These are phyloP conservation scores for Paraphoma chrysanthemicola DNA, from an alignment of 2,329 filamentous ascomycete species.

Conservation along the genomic window DNA sequence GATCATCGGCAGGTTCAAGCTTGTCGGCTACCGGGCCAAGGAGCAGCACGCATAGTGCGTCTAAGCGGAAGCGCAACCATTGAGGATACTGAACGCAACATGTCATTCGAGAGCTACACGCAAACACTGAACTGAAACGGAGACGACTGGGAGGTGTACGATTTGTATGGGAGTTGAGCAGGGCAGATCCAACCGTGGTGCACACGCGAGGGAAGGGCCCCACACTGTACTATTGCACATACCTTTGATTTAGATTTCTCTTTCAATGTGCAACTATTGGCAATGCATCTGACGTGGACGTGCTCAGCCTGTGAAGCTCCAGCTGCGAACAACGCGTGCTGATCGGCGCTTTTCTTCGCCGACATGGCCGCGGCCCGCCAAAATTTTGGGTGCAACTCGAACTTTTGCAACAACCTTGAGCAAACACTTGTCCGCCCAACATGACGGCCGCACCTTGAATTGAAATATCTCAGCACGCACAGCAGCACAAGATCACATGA, in stretches of 20 bases:
- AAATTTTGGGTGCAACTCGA: slow-evolving; percentile 23
- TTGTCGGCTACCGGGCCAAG: slow-evolving; percentile 77
- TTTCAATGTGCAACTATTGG: slow-evolving; percentile 41
- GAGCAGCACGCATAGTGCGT: slow-evolving; percentile 21
- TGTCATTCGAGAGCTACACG: background rate
- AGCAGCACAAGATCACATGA: slow-evolving; percentile 40
- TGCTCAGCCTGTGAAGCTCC: background rate
- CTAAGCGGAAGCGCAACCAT: slow-evolving; percentile 11
- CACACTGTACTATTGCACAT: slow-evolving; percentile 51
- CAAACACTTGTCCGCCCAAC: background rate
- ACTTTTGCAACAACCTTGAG: slow-evolving; percentile 20
- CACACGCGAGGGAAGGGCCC: slow-evolving; percentile 24
- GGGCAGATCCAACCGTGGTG: slow-evolving; percentile 1
- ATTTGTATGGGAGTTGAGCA: slow-evolving; percentile 22
- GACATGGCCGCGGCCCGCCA: slow-evolving; percentile 20
- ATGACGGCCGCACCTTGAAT: slow-evolving; percentile 2
- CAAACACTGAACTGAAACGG: background rate
- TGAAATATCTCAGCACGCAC: background rate
- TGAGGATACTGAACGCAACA: background rate
- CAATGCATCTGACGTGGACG: slow-evolving; percentile 30
- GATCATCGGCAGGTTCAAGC: slow-evolving; percentile 94
- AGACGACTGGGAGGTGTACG: slow-evolving; percentile 23
- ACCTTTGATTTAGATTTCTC: slow-evolving; percentile 48
- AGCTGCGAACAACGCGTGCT: background rate
- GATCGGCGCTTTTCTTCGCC: slow-evolving; percentile 25